Evolutionary conservation across 768 basidiomycete species (phyloP).

Genomic region (Dictyophora rubrovolvata): DNA sequence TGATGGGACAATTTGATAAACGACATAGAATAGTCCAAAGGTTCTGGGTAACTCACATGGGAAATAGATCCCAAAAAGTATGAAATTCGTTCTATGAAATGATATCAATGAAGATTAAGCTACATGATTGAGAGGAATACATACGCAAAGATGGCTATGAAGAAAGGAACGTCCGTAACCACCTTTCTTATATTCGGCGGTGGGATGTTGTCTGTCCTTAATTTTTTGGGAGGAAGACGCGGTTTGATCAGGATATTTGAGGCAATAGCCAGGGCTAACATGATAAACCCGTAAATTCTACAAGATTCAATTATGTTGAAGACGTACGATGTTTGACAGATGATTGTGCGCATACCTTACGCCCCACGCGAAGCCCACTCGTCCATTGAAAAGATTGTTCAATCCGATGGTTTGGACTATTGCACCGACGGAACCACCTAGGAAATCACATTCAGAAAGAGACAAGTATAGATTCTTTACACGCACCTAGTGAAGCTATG

Average conservation of each 20-base stretch:
- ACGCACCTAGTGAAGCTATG: conserved; percentile 33
- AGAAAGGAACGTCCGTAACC: conserved; percentile 25
- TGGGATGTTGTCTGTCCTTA: background rate
- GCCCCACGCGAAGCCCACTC: conserved; percentile 36
- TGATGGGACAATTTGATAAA: conserved; percentile 25
- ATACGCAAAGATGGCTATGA: conserved; percentile 29
- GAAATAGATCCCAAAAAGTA: background rate
- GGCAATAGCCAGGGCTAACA: conserved; percentile 25
- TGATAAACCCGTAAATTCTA: background rate
- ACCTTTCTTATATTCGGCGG: background rate
- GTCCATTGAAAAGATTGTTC: conserved; percentile 31
- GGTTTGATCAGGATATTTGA: conserved; percentile 27
- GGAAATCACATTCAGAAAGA: background rate
- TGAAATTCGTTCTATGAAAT: conserved; percentile 25
- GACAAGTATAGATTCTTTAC: background rate
- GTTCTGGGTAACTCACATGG: background rate
- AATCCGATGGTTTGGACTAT: conserved; percentile 54
- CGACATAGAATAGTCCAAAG: background rate
- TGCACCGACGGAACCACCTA: conserved; percentile 36
- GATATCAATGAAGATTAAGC: conserved; percentile 19
- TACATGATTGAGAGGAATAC: background rate
- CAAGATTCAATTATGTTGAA: background rate
- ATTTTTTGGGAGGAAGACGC: conserved; percentile 22
- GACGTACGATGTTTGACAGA: background rate
- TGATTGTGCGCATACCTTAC: conserved; percentile 20